phyloP scores from a whole-genome alignment of 2,329 filamentous ascomycete species.

The Cladosporium phlei region DNA sequence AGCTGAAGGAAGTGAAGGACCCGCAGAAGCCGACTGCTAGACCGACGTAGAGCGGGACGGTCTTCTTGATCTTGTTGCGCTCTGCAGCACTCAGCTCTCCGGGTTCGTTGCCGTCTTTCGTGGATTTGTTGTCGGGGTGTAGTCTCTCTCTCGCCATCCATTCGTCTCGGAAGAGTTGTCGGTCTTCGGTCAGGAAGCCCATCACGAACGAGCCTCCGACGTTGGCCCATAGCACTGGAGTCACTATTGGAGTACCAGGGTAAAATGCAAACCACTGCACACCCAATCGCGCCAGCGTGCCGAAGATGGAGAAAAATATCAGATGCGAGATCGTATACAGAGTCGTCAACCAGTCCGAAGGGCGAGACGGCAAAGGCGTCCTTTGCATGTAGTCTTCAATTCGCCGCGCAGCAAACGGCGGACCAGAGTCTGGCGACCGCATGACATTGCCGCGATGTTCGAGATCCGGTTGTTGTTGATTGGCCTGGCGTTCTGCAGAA shows the following conservation, averaged over 20 bases:
- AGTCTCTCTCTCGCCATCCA: conserved; percentile 44
- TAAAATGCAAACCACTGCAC: conserved; percentile 76
- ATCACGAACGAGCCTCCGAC: conserved; percentile 75
- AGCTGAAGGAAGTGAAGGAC: conserved; percentile 84
- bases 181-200: conserved; percentile 79
- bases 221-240: conserved; percentile 81
- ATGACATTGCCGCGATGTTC: conserved; percentile 39
- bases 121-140: conserved; percentile 32
- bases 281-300: conserved; percentile 77
- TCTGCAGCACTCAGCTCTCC: conserved; percentile 34
- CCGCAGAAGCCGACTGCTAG: conserved; percentile 84
- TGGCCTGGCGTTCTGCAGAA: not conserved
- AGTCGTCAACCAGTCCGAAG: conserved; percentile 18
- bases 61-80: conserved; percentile 64
- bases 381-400: conserved; percentile 6
- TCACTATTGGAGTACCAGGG: conserved; percentile 68
- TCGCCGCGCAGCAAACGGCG: not conserved
- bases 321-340: conserved; percentile 71
- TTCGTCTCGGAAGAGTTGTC: conserved; percentile 66
- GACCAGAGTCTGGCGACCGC: conserved; percentile 49
- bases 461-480: not conserved
- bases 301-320: conserved; percentile 77
- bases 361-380: not conserved
- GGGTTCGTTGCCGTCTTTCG: conserved; percentile 20
- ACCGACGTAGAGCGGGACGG: conserved; percentile 81